A percentile compares a stretch with the other conserved stretches of the same genome.
These are phyloP conservation scores for Capsicum chinense DNA, from an alignment of 257 asterid species.

Conservation along the genomic window DNA sequence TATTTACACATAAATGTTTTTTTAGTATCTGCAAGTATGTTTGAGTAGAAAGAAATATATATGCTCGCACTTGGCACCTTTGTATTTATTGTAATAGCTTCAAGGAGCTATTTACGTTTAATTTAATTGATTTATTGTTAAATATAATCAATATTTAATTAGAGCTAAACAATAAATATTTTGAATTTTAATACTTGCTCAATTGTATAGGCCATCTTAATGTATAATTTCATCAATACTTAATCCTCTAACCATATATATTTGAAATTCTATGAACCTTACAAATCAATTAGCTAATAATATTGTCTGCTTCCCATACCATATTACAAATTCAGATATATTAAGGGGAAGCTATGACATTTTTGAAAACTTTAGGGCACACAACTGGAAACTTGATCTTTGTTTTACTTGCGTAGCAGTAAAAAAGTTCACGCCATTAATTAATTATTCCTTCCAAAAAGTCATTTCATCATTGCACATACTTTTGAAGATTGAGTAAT, in stretches of 20 bases:
- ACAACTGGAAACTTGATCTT: not conserved
- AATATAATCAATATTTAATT: not conserved
- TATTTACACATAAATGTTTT: not conserved
- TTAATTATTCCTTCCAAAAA: constrained; percentile 15
- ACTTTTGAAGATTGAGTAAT: constrained; percentile 29
- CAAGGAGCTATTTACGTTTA: not conserved
- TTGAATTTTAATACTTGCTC: not conserved
- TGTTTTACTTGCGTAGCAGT: not conserved
- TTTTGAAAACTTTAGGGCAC: not conserved
- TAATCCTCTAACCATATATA: not conserved
- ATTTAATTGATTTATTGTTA: not conserved
- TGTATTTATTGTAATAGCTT: not conserved
- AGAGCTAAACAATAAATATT: not conserved
- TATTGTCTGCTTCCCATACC: not conserved
- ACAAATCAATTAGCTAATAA: not conserved
- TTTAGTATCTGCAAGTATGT: not conserved
- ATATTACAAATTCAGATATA: not conserved
- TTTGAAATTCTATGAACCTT: not conserved
- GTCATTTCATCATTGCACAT: constrained; percentile 19
- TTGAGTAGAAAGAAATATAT: not conserved
- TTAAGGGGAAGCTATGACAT: not conserved
- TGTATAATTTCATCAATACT: not conserved
- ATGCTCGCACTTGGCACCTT: not conserved
- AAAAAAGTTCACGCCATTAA: constrained; percentile 19
- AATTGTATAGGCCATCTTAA: not conserved